Base-by-base conservation (phyloP, 768 basidiomycete species). In the Zangia roseola region DNA sequence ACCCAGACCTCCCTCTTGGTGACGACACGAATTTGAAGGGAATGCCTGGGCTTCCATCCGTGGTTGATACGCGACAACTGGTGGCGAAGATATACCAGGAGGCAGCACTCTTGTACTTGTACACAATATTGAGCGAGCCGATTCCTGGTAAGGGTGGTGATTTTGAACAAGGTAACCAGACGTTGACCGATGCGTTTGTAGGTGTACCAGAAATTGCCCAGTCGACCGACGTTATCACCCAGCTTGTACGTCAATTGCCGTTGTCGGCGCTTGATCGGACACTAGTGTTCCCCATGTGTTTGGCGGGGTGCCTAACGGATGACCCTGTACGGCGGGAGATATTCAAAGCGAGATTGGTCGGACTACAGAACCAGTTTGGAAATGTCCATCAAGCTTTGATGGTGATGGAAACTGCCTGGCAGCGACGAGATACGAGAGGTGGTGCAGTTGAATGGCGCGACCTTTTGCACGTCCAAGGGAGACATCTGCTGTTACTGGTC, bases 241-340 rank as follows among this genome's bases (percentile, higher is more conserved):
- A 77, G 38, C 68, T 76, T 19, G 62, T 89, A 46, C 69, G 72
- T 48, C 76, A 77, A 55, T 62, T 89, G 44, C 77, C 76, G 23
- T 67, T 79, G 35, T 82, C 83, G 14, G 73, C 79, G 49, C 66
- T 80, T 36, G 89, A 92, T 64, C 80, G 86, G 48, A 75, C 79
- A 8, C 66, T 90, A 35, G 72, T 88, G 19, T 85, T 90, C 67
- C 88, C 89, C 24, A 76, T 88, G 47, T 84, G 82, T 62, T 71
- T 92, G 35, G 82, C 84, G 25, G 89, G 84, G 6, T 82, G 82
- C 64, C 76, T 91, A 77, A 80, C 86, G 38, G 82, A 88, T 64
- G 81, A 84, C 63, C 78, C 74, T 16, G 69, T 65, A 34, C 73
- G 73, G 41, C 75, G 83, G 30, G 81, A 82, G 43, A 75, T 82